Conservation (phyloP, 371 early-diverging fungal species). For the Actinomortierella ambigua region DNA sequence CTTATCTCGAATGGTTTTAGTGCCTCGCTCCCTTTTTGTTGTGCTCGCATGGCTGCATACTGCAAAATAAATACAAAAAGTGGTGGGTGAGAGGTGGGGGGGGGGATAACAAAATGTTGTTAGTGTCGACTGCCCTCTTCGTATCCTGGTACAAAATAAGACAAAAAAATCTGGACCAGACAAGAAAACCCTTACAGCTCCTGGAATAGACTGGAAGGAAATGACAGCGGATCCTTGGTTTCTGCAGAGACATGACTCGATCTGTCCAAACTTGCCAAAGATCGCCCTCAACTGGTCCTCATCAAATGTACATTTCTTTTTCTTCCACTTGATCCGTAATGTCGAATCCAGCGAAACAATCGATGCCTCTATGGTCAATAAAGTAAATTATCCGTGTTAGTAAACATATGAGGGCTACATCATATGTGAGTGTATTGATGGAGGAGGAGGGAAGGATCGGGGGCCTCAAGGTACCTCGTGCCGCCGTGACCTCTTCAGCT, state of each 20-base stretch:
- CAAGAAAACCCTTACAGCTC: slow-evolving; percentile 23
- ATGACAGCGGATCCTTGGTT: slow-evolving; percentile 33
- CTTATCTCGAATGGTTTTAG: slow-evolving; percentile 20
- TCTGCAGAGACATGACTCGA: slow-evolving; percentile 38
- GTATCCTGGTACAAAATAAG: neutral
- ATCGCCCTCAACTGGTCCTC: slow-evolving; percentile 9
- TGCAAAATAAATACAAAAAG: neutral
- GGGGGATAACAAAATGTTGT: neutral
- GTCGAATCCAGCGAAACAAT: slow-evolving; percentile 23
- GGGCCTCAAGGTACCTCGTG: neutral
- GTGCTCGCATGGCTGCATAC: slow-evolving; percentile 21
- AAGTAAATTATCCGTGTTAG: neutral
- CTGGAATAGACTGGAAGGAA: slow-evolving; percentile 24
- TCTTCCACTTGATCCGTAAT: slow-evolving; percentile 36
- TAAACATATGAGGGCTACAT: too few relatives aligned
- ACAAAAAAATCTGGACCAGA: too few relatives aligned
- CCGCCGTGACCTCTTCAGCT: slow-evolving; percentile 23
- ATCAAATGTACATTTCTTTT: slow-evolving; percentile 27
- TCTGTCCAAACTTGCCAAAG: slow-evolving; percentile 25
- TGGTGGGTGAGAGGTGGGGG: neutral
- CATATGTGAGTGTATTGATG: too few relatives aligned
- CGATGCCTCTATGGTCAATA: neutral
- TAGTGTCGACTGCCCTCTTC: too few relatives aligned
- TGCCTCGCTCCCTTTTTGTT: slow-evolving; percentile 9
- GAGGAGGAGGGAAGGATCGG: too few relatives aligned